Conservation (phyloP, 805 yeast species). For the Candida sithepensis region DNA sequence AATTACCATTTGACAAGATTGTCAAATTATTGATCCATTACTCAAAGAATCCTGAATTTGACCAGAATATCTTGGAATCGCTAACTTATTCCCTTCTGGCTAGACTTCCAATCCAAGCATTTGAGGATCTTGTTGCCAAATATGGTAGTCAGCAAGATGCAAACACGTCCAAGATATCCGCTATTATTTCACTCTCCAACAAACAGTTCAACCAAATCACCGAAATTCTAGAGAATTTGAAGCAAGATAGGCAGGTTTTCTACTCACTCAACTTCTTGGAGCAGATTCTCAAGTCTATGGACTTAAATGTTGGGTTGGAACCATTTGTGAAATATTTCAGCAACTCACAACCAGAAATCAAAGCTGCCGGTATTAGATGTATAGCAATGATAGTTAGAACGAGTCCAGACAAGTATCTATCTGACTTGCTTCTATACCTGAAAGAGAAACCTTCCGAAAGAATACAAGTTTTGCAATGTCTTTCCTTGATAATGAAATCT, state of each 20-base stretch:
- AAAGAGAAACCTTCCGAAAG: background rate
- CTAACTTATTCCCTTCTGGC: constrained; percentile 17
- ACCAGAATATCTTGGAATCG: constrained; percentile 17
- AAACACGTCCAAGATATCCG: constrained; percentile 28
- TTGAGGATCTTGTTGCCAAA: constrained; percentile 13
- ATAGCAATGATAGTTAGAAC: constrained; percentile 46
- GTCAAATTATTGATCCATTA: constrained; percentile 15
- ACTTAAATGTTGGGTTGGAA: constrained; percentile 32
- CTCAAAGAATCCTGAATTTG: constrained; percentile 12
- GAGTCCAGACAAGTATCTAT: constrained; percentile 37
- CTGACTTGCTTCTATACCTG: constrained; percentile 32
- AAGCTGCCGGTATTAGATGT: constrained; percentile 48
- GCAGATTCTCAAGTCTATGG: constrained; percentile 38
- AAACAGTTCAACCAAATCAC: constrained; percentile 31
- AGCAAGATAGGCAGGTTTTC: constrained; percentile 21
- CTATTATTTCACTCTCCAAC: constrained; percentile 31
- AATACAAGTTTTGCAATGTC: constrained; percentile 8
- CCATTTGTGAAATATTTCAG: constrained; percentile 34
- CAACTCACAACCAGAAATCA: constrained; percentile 32
- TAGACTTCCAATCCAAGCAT: constrained; percentile 7
- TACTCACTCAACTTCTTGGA: constrained; percentile 43
- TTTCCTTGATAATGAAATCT: constrained; percentile 9
- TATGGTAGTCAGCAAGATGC: constrained; percentile 22
- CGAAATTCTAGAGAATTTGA: constrained; percentile 17
- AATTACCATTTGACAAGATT: constrained; percentile 6